phyloP scores from a whole-genome alignment of 306 rosid species.

The Trifolium subterraneum region DNA sequence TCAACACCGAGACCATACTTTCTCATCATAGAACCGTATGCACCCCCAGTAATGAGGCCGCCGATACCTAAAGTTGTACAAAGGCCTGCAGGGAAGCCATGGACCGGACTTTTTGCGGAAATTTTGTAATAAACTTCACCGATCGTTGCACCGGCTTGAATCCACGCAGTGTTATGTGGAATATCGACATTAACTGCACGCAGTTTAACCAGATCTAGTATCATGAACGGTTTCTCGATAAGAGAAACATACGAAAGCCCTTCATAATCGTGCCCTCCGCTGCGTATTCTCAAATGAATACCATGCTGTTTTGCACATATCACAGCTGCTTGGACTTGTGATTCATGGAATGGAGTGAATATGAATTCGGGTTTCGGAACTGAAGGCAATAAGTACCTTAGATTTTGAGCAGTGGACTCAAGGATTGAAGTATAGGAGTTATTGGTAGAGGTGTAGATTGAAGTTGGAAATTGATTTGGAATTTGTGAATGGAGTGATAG shows the following conservation, averaged over 20 bases:
- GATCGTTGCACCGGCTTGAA: conserved; percentile 65
- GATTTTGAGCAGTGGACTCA: conserved; percentile 73
- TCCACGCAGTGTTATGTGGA: conserved; percentile 57
- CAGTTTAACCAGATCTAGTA: conserved; percentile 46
- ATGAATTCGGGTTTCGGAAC: conserved; percentile 66
- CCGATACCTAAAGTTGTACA: conserved; percentile 69
- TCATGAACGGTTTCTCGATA: conserved; percentile 53
- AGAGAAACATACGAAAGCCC: conserved; percentile 56
- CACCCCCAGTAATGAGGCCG: conserved; percentile 81
- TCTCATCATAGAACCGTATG: conserved; percentile 70
- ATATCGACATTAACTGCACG: conserved; percentile 46
- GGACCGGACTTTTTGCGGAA: conserved; percentile 49
- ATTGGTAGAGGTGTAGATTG: conserved; percentile 57
- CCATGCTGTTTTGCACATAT: conserved; percentile 60
- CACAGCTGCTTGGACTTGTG: conserved; percentile 72
- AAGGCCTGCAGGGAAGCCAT: conserved; percentile 75
- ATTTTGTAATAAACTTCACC: conserved; percentile 71
- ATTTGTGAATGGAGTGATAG: conserved; percentile 46
- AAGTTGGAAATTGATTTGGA: conserved; percentile 49
- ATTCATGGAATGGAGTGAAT: conserved; percentile 61
- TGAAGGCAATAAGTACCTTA: conserved; percentile 59
- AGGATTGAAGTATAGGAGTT: conserved; percentile 56
- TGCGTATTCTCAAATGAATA: conserved; percentile 56
- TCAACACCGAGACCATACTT: conserved; percentile 73
- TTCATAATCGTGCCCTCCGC: conserved; percentile 67